Evolutionary conservation across 495 filamentous ascomycete genomes (phyloP), one percentile per base, ranked within the genome.

Genomic region (Penicilliopsis zonata): DNA sequence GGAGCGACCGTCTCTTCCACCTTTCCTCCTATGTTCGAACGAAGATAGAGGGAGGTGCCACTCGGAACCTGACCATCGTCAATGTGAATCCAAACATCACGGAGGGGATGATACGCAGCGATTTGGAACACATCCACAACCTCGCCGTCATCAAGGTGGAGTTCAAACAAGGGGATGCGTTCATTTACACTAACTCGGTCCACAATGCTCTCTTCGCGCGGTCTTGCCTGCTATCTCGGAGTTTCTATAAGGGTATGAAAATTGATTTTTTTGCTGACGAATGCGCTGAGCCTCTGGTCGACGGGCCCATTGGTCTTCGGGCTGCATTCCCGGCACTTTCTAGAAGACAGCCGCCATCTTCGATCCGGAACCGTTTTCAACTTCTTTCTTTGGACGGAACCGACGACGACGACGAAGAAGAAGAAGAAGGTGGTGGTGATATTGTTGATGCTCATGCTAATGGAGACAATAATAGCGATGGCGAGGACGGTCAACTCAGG

Each of bases 41-140:
- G 46, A 80, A 81, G 50, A 74, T 86, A 27, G 55, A 58, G 24
- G 65, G 57, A 23, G 84, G 84, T n/a, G 81, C 79, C n/a, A 80
- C 73, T 26, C 76, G 85, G 33, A 87, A 87, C 43, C 50, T 93
- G 14, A 53, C 85, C 21, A 63, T 92, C 28, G 67, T 62, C 40
- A 68, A 68, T 5, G 68, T 67, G 16, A 59, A 67, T 27, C 49
- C 55, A 18, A 67, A 59, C 31, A 65, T 84, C 37, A 85, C 76
- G 0, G 78, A 80, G 34, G 55, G 63, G 3, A 46, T 59, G 3
- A 71, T 93, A 27, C 73, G 80, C 2, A 70, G 79, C 4, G 79
- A 93, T 42, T 55, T 88, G 25, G 79, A 88, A 10, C 85, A 90
- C 46, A 87, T 92, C 40, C 72, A 86, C 50, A 82, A 83, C 42